Conservation (phyloP, 192 early-diverging fungal species). For the Globomyces pollinis-pini region DNA sequence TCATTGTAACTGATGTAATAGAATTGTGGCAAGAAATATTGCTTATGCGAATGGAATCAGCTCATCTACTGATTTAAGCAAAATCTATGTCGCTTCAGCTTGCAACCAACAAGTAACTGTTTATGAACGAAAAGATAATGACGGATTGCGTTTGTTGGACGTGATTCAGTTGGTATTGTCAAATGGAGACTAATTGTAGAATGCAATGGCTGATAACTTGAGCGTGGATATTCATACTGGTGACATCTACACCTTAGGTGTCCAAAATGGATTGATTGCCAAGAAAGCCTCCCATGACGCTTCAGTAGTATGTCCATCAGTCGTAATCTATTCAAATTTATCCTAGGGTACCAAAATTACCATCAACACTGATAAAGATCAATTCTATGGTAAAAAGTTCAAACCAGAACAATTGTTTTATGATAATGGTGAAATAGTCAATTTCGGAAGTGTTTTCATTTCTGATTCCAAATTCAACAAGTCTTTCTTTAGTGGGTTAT, state of each 20-base stretch:
- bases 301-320: neutral
- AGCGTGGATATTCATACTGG: slow-evolving; percentile 8
- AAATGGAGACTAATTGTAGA: neutral
- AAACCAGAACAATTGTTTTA: neutral
- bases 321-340: neutral
- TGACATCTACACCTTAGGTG: slow-evolving; percentile 9
- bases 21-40: slow-evolving; percentile 46
- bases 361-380: slow-evolving; percentile 13
- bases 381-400: slow-evolving; percentile 21
- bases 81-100: slow-evolving; percentile 10
- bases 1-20: neutral
- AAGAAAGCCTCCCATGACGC: neutral
- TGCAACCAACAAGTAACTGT: neutral
- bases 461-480: neutral
- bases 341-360: slow-evolving; percentile 4
- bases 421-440: neutral
- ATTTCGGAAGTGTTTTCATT: neutral
- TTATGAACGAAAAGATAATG: slow-evolving; percentile 11
- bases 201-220: slow-evolving; percentile 6
- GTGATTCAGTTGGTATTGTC: neutral
- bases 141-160: slow-evolving; percentile 12
- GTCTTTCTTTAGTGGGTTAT: neutral
- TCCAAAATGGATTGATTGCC: neutral
- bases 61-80: neutral
- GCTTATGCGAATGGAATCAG: slow-evolving; percentile 15